A percentile compares a stretch with the other conserved stretches of the same genome.
Evolutionary conservation across 2,329 filamentous ascomycete species (phyloP).

Genomic region (Aspergillus brunneoviolaceus): DNA sequence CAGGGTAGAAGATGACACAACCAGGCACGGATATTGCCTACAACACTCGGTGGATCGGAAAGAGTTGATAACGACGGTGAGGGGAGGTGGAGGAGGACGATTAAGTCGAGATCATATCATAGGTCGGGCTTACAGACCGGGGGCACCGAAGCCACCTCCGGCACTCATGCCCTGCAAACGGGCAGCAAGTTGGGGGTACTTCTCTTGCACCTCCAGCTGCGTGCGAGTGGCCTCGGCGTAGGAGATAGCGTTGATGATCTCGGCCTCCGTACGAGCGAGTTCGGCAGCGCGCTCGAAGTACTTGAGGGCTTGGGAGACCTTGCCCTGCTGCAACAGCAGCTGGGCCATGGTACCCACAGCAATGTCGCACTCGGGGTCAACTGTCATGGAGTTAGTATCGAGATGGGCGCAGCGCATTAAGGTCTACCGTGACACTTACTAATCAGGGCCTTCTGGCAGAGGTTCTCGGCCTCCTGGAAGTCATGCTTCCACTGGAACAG

Average conservation of each 20-base stretch:
- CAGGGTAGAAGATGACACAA: conserved; percentile 5
- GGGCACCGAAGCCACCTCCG: conserved; percentile 34
- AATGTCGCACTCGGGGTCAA: conserved; percentile 98
- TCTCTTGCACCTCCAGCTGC: conserved; percentile 87
- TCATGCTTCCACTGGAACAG: conserved; percentile 99
- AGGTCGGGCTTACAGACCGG: conserved; percentile 31
- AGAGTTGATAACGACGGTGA: conserved; percentile 19
- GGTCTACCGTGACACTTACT: conserved; percentile 61
- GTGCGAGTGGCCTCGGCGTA: conserved; percentile 97
- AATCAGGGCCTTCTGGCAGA: conserved; percentile 96
- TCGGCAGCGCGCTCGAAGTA: conserved; percentile 98
- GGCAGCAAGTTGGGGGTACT: conserved; percentile 75
- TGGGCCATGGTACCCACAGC: conserved; percentile 98
- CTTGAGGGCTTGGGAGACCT: conserved; percentile 88
- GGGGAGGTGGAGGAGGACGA: conserved; percentile 1
- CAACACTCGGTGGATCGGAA: conserved; percentile 1
- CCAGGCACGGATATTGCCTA: conserved; percentile 8
- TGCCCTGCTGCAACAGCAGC: conserved; percentile 93
- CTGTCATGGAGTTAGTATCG: conserved; percentile 48
- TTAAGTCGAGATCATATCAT: conserved; percentile 3
- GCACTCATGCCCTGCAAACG: conserved; percentile 64
- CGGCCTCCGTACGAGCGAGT: conserved; percentile 87
- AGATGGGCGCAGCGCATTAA: not conserved
- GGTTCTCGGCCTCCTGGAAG: conserved; percentile 88
- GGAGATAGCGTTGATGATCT: conserved; percentile 93